Base-by-base conservation (phyloP, 441 rosid genomes). In the Euphorbia neoarborescens region DNA sequence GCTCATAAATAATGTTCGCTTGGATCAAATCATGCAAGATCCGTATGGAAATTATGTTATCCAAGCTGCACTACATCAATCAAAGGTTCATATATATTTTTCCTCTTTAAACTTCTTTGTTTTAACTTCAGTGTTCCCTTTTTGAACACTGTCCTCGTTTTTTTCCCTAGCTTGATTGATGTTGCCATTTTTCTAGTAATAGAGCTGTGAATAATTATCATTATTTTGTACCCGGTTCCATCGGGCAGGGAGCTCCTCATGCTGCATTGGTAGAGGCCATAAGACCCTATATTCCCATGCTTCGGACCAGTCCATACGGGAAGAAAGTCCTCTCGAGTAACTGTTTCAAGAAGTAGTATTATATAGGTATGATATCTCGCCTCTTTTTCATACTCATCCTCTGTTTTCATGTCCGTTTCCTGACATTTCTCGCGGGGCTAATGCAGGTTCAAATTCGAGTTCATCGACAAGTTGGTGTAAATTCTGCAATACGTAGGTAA, bases 21-120 rank as follows among this genome's bases (percentile, higher is more conserved):
- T 89, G 69, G 94, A 86, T 76, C 91, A 86, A 74, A 79, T 91
- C 73, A 88, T 91, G 97, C 87, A 87, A 73, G 92, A 91, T 77
- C 96, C 94, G 38, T 91, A 85, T 56, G 97, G 96, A 50, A 89
- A 89, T 68, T 91, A 85, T 65, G 94, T 91, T 57, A 80, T 91
- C 64, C 97, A 91, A 79, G 94, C 96, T 77, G 96, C 97, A 71
- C 77, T 91, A 68, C 82, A 76, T 25, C 85, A 76, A 63, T 83
- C 89, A 51, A 86, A 85, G 90, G 97, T 89, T 77, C 73, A 80
- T 11, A 57, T 44, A n/a, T 27, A 28, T 65, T 51, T 48, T 66
- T 58, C 44, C 58, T 44, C 20, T 35, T 14, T 60, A 6, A 44
- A 62, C 22, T 40, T 51, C 1, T 34, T 61, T 22, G 44, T 7